Evolutionary conservation across 495 filamentous ascomycete genomes (phyloP), one percentile per base, ranked within the genome.

Genomic region (Penicillium diatomitis): DNA sequence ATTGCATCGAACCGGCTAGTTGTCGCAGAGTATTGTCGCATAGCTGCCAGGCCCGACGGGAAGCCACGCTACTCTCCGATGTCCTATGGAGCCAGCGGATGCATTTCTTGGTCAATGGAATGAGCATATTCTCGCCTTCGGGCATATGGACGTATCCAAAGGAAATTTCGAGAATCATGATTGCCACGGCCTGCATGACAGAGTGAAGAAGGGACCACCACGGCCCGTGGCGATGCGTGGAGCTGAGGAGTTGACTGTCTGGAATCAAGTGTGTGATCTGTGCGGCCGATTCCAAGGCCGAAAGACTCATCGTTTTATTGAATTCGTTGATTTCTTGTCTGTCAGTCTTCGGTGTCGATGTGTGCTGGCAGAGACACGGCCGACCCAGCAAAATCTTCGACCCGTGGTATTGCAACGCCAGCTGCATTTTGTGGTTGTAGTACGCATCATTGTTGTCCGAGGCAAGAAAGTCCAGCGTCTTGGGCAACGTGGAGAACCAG

Each of bases 191-290:
- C 61, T 84, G 78, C 67, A 81, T 81, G 10, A 86, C 53, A 46
- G 77, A 75, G 51, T 85, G 82, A 5, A 86, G 60, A 6, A 79
- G 61, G 41, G 69, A 75, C 79, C 79, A 85, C 81, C 81, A 86
- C 11, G 80, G 79, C 6, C 67, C 60, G 8, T 73, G 60, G 12
- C 66, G 54, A 50, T 79, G 79, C 4, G 81, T 58, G 12, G 55
- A 63, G 27, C 57, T 44, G 4, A 58, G 45, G 32, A 67, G 54
- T 3, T 64, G 61, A 10, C 55, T 43, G 32, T 72, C 64, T 5
- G 74, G 74, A 4, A 85, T 53, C 41, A 83, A 49, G 10, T 64
- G 61, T 3, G 83, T 61, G 54, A 77, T 76, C 5, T 67, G 58
- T 10, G 60, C 61, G 2, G 82, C 81, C 33, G 80, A 74, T 3